Percentiles rank a stretch among this genome's conserved stretches.
These are phyloP conservation scores for Colletotrichum sojae DNA, from an alignment of 2,329 filamentous ascomycete genomes.

Conservation along the genomic window DNA sequence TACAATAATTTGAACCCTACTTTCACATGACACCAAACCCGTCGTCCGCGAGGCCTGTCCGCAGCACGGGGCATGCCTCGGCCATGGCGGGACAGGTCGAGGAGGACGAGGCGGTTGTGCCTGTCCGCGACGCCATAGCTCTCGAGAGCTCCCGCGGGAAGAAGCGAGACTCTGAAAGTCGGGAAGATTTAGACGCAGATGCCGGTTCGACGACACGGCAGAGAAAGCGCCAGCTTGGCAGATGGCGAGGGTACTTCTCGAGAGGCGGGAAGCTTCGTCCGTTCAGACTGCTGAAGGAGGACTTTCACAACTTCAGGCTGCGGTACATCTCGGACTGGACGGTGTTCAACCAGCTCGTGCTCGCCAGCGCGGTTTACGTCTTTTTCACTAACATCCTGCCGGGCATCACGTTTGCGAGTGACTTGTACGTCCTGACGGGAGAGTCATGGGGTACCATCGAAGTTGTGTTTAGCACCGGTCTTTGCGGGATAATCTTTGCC, in stretches of 20 bases:
- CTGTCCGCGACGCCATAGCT: background rate
- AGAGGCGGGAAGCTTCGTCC: slow-evolving; percentile 62
- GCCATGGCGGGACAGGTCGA: background rate
- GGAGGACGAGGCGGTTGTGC: slow-evolving; percentile 21
- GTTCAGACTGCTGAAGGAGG: slow-evolving; percentile 67
- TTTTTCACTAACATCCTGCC: slow-evolving; percentile 78
- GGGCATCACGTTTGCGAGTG: slow-evolving; percentile 77
- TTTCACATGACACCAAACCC: slow-evolving; percentile 10
- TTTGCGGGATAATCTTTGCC: slow-evolving; percentile 75
- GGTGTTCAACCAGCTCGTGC: slow-evolving; percentile 73
- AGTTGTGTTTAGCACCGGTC: slow-evolving; percentile 75
- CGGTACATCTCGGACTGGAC: slow-evolving; percentile 69
- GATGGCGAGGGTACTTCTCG: slow-evolving; percentile 45
- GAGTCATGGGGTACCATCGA: slow-evolving; percentile 77
- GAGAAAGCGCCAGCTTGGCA: background rate
- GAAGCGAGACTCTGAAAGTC: background rate
- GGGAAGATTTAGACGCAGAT: background rate
- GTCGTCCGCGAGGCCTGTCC: background rate
- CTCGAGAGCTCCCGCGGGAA: background rate
- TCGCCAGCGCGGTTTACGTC: slow-evolving; percentile 75
- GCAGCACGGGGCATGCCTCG: background rate
- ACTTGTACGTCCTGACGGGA: slow-evolving; percentile 74
- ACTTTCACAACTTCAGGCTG: slow-evolving; percentile 59
- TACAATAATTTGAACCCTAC: background rate
- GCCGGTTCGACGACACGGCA: slow-evolving; percentile 1